phyloP scores from a whole-genome alignment of 1,139 yeast genomes.

The Candida sojae region DNA sequence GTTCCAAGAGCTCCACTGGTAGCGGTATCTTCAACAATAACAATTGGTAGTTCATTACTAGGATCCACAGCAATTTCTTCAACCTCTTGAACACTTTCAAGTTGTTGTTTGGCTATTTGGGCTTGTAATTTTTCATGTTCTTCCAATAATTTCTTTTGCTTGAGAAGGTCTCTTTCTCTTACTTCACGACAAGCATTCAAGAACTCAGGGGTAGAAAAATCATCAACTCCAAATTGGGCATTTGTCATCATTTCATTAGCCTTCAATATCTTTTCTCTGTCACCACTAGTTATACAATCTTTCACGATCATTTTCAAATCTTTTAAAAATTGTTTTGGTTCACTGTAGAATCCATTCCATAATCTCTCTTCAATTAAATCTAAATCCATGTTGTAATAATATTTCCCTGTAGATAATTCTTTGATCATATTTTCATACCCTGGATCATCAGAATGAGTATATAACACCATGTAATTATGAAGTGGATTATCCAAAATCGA shows the following conservation, averaged over 20 bases:
- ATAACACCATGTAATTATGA: conserved; percentile 45
- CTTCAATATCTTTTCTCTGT: conserved; percentile 80
- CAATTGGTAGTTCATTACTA: neutral
- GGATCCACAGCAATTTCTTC: neutral
- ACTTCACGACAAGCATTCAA: conserved; percentile 75
- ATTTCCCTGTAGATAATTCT: conserved; percentile 73
- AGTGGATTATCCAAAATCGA: conserved; percentile 33
- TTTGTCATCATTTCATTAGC: conserved; percentile 97
- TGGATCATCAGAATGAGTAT: conserved; percentile 57
- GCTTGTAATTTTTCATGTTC: conserved; percentile 34
- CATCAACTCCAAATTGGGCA: conserved; percentile 95
- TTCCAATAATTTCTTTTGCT: conserved; percentile 49
- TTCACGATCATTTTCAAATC: conserved; percentile 83
- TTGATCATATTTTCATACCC: conserved; percentile 65
- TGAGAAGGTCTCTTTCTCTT: conserved; percentile 63
- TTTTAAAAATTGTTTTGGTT: conserved; percentile 83
- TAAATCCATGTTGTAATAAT: conserved; percentile 83
- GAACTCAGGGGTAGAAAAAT: conserved; percentile 74
- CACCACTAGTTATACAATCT: conserved; percentile 75
- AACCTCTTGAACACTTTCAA: conserved; percentile 1
- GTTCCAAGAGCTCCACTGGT: neutral
- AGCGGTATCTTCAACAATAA: neutral
- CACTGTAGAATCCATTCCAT: conserved; percentile 96
- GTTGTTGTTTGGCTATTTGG: conserved; percentile 25
- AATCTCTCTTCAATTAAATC: conserved; percentile 92